Percentiles rank a stretch among this genome's conserved stretches.
Evolutionary conservation across 495 filamentous ascomycete species (phyloP).

Genomic region (Penicillium malachiteum): DNA sequence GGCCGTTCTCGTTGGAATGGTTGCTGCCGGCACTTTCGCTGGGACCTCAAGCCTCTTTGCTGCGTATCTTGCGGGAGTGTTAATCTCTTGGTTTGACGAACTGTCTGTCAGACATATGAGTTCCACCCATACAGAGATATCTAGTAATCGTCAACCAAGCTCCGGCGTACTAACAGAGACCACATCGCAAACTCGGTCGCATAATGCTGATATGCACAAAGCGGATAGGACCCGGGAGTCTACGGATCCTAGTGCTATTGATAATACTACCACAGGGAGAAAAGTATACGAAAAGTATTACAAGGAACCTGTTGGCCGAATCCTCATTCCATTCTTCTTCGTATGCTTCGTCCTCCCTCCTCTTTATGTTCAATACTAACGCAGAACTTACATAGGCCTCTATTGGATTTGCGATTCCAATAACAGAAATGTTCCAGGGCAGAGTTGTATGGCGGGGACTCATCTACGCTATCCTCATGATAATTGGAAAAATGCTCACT

Average conservation of each 20-base stretch:
- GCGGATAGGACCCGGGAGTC: too few species aligned
- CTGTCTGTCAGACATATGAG: not conserved
- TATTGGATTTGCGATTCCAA: slow-evolving; percentile 77
- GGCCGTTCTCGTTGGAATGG: slow-evolving; percentile 48
- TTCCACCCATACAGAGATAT: too few species aligned
- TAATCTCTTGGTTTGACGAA: slow-evolving; percentile 55
- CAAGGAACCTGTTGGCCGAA: slow-evolving; percentile 42
- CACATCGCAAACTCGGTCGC: slow-evolving; percentile 3
- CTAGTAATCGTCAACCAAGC: too few species aligned
- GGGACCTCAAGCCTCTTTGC: slow-evolving; percentile 71
- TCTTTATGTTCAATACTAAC: not conserved
- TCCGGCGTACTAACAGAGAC: too few species aligned
- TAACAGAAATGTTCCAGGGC: slow-evolving; percentile 65
- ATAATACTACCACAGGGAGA: slow-evolving; percentile 21
- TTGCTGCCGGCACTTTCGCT: slow-evolving; percentile 59
- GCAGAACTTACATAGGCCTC: slow-evolving; percentile 48
- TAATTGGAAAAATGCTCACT: slow-evolving; percentile 59
- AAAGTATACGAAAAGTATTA: slow-evolving; percentile 59
- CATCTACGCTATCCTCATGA: slow-evolving; percentile 70
- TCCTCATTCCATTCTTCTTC: slow-evolving; percentile 77
- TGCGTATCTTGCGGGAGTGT: slow-evolving; percentile 64
- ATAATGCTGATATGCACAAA: not conserved
- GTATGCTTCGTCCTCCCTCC: slow-evolving; percentile 34
- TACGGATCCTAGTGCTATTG: too few species aligned
- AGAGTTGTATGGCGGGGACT: slow-evolving; percentile 68